These are phyloP conservation scores for Rhizopus microsporus DNA, from an alignment of 371 early-diverging fungal genomes.

Conservation along the genomic window DNA sequence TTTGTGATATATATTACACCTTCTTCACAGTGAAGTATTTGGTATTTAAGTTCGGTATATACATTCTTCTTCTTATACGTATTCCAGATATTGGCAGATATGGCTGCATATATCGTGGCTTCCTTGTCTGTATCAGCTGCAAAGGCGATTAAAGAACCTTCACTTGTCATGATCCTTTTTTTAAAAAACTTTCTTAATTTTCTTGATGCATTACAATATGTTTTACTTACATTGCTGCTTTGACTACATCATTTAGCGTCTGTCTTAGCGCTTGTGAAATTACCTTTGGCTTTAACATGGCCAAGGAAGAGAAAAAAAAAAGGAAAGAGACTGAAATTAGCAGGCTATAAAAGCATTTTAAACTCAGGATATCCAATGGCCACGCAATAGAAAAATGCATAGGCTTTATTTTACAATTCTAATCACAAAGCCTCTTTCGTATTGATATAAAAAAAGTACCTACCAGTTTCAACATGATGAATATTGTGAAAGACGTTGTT, in stretches of 20 bases:
- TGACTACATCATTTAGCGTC: conserved; percentile 64
- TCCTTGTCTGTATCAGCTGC: conserved; percentile 65
- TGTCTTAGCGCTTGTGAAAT: conserved; percentile 71
- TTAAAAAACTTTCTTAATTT: neutral
- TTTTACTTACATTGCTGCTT: conserved; percentile 61
- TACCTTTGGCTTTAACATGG: conserved; percentile 71
- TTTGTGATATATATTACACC: conserved; percentile 64
- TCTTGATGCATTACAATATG: neutral
- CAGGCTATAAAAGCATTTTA: too few species aligned
- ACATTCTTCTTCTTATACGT: conserved; percentile 64
- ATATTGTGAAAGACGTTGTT: too few species aligned
- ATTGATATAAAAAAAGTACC: too few species aligned
- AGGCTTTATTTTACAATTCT: too few species aligned
- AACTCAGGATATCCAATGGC: too few species aligned
- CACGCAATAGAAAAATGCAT: too few species aligned
- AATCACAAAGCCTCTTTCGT: too few species aligned
- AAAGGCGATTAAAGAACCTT: conserved; percentile 74
- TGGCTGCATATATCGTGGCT: conserved; percentile 71
- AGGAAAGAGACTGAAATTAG: neutral
- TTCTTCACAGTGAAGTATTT: conserved; percentile 72
- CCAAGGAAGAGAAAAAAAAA: conserved; percentile 2
- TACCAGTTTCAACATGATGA: too few species aligned
- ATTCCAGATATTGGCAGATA: conserved; percentile 79
- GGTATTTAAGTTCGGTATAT: conserved; percentile 47
- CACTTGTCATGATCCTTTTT: conserved; percentile 66